Base-by-base conservation (phyloP, 371 early-diverging fungal species). In the Saksenaea oblongispora region DNA sequence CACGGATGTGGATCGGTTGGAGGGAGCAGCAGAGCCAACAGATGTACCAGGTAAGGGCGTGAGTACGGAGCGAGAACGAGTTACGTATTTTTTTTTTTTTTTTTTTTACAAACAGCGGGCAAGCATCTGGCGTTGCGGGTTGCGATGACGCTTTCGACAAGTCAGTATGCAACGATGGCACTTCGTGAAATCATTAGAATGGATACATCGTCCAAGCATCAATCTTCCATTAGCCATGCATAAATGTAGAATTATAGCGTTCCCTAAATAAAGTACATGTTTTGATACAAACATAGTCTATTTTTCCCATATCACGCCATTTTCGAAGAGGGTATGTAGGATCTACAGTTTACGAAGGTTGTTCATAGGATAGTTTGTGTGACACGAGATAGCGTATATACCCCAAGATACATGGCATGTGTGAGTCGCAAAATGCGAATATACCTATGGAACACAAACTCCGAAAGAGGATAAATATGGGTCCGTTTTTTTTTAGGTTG, bases 91-190 rank as follows among this genome's bases (percentile, higher is more conserved):
- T 55, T 34, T 41, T 60, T 26, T 34, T 11, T 34, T 37, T 56
- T 61, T 54, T 24, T 39, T 27, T 58, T 31, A 31, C 4, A 31
- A n/a, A n/a, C 64, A 74, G 86, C 80, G 31, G 94, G 93, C n/a
- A 76, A 84, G 54, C 73, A 84, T 42, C 58, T 91, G 41, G 97
- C 92, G 3, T 70, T 97, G 37, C 81, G 89, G 34, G 73, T 97
- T 31, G 80, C 83, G 58, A 89, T 99, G 66, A 89, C 88, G 3
- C 79, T 99, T 56, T 80, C 76, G 13, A 74, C 94, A 1, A 93
- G 95, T 39, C 87, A 91, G 58, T 99, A 99, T 75, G 99, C 99
- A 8, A 99, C 99, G 0, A 96, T 98, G 97, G 93, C 94, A 18
- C 74, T 99, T 55, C 86, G 98, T 31, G 99, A 99, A 76, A 78